Percentiles rank a stretch among this genome's conserved stretches.
These are phyloP conservation scores for Thecaphora frezii DNA, from an alignment of 1,284 basidiomycete species.

Conservation along the genomic window DNA sequence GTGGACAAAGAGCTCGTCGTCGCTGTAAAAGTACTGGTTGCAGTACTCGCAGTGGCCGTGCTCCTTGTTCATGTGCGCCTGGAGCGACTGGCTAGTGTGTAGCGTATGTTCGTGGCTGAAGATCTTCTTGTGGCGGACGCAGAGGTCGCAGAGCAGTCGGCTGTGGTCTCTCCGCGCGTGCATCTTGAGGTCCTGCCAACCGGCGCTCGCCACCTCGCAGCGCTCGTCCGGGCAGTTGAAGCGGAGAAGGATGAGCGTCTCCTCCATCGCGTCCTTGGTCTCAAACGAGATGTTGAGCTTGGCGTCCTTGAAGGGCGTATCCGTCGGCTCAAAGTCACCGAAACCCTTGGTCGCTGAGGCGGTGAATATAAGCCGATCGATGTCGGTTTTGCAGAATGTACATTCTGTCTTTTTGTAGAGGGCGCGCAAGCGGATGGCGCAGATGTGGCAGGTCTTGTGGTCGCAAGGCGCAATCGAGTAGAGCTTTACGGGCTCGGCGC, in stretches of 20 bases:
- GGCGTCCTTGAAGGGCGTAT: conserved; percentile 47
- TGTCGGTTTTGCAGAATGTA: conserved; percentile 93
- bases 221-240: conserved; percentile 61
- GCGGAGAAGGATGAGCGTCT: conserved; percentile 83
- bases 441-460: conserved; percentile 89
- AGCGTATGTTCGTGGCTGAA: conserved; percentile 93
- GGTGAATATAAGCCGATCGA: conserved; percentile 80
- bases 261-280: conserved; percentile 90
- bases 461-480: conserved; percentile 87
- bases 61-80: conserved; percentile 72
- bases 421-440: conserved; percentile 83
- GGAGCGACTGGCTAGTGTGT: conserved; percentile 72
- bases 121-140: conserved; percentile 86
- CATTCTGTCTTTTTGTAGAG: conserved; percentile 85
- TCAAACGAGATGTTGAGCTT: conserved; percentile 79
- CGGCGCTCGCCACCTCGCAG: conserved; percentile 79
- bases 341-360: conserved; percentile 63
- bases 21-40: conserved; percentile 81
- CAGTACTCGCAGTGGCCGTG: conserved; percentile 92
- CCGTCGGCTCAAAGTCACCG: conserved; percentile 36
- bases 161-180: conserved; percentile 77
- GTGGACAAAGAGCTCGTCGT: conserved; percentile 90
- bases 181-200: conserved; percentile 84
- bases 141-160: conserved; percentile 76
- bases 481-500: conserved; percentile 89